phyloP scores from a whole-genome alignment of 2,329 filamentous ascomycete genomes.

The Alternaria sp. region DNA sequence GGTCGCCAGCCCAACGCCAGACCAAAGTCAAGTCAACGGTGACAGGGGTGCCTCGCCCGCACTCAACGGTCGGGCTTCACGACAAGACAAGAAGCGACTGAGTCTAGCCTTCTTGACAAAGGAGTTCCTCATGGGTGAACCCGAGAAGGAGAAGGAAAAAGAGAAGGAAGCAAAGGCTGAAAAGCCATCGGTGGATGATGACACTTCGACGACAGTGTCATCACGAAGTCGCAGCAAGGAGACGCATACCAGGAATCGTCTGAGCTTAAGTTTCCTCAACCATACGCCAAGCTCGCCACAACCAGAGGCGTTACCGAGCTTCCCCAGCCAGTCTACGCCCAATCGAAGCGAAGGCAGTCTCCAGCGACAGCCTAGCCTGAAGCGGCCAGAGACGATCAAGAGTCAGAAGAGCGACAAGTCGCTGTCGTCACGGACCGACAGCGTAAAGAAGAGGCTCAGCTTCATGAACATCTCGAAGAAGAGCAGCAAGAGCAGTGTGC shows the following conservation, averaged over 20 bases:
- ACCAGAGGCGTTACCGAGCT: conserved; percentile 36
- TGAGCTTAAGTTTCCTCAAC: conserved; percentile 39
- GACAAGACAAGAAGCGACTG: conserved; percentile 49
- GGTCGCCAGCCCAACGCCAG: conserved; percentile 31
- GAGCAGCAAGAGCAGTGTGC: conserved; percentile 61
- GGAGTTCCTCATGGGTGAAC: conserved; percentile 37
- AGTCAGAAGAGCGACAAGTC: conserved; percentile 52
- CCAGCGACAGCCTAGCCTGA: conserved; percentile 16
- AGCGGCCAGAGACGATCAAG: conserved; percentile 38
- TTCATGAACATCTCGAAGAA: conserved; percentile 77
- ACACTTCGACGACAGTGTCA: conserved; percentile 29
- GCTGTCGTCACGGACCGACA: conserved; percentile 54
- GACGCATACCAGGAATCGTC: conserved; percentile 27
- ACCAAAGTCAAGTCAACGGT: conserved; percentile 34
- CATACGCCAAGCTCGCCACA: conserved; percentile 31
- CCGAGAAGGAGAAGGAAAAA: conserved; percentile 21
- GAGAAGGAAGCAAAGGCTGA: conserved; percentile 23
- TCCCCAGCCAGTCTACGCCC: conserved; percentile 20
- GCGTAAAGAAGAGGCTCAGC: conserved; percentile 79
- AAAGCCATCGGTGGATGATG: conserved; percentile 26
- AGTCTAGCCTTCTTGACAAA: conserved; percentile 49
- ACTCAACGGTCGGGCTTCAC: conserved; percentile 30
- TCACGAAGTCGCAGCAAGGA: conserved; percentile 45
- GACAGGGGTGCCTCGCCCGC: conserved; percentile 27
- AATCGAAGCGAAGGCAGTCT: conserved; percentile 30